phyloP scores from a whole-genome alignment of 2,329 filamentous ascomycete genomes.

The Hymenoscyphus infarciens region DNA sequence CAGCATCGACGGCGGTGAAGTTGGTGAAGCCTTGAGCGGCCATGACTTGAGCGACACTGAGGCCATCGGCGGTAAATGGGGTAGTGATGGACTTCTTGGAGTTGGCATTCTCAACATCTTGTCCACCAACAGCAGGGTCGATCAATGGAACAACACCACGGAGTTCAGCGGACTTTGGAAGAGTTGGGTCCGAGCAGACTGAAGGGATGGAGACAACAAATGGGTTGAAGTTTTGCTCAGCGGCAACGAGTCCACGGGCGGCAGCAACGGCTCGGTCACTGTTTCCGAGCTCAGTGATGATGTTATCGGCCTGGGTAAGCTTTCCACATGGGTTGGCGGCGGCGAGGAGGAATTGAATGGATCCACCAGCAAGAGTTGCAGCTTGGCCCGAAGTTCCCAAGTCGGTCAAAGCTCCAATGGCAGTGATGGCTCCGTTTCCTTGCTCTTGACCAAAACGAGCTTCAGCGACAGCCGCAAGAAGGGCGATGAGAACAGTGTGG shows the following conservation, averaged over 20 bases:
- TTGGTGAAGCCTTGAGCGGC: constrained; percentile 59
- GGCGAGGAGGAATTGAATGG: constrained; percentile 60
- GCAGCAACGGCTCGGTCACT: constrained; percentile 58
- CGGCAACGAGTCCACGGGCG: constrained; percentile 59
- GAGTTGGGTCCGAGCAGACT: constrained; percentile 60
- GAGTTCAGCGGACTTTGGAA: constrained; percentile 58
- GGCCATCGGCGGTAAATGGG: constrained; percentile 57
- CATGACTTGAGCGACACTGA: constrained; percentile 64
- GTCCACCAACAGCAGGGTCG: constrained; percentile 58
- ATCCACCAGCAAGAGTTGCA: constrained; percentile 58
- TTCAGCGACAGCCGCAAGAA: constrained; percentile 25
- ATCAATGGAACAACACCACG: constrained; percentile 65
- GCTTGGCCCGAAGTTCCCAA: constrained; percentile 58
- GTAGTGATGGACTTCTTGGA: constrained; percentile 48
- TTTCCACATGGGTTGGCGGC: constrained; percentile 64
- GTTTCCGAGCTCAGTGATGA: constrained; percentile 57
- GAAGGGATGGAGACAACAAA: constrained; percentile 56
- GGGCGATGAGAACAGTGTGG: constrained; percentile 9
- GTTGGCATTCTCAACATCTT: constrained; percentile 58
- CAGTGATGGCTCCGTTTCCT: constrained; percentile 45
- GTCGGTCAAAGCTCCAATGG: constrained; percentile 50
- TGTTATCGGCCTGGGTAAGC: constrained; percentile 61
- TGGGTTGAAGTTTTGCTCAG: constrained; percentile 72
- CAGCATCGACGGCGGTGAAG: constrained; percentile 46
- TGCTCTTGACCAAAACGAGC: constrained; percentile 60